Percentiles rank a stretch among this genome's conserved stretches.
These are phyloP conservation scores for Nannochloris sp. DNA, from an alignment of 139 green algal species.

Conservation along the genomic window DNA sequence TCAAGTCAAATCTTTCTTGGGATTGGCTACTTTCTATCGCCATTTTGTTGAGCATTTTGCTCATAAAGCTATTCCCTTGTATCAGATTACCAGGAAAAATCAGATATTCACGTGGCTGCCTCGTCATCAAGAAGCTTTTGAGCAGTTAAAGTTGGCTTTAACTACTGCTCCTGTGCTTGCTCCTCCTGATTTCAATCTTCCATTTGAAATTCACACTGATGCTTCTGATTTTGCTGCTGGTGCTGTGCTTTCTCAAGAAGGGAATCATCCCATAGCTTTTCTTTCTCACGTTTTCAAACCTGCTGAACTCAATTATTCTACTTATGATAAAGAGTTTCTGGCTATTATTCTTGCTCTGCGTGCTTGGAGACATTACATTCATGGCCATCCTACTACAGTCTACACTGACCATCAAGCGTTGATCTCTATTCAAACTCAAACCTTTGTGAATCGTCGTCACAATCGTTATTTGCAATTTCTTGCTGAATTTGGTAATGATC, in stretches of 20 bases:
- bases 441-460: background rate
- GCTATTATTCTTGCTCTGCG: constrained; percentile 23
- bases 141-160: constrained; percentile 1
- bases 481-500: constrained; percentile 15
- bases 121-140: constrained; percentile 16
- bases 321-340: constrained; percentile 38
- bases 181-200: no score
- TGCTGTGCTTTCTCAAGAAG: no score
- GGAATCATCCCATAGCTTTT: constrained; percentile 31
- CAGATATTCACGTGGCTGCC: constrained; percentile 12
- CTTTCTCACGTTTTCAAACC: constrained; percentile 12
- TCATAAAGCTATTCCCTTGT: constrained; percentile 28
- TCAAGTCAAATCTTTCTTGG: constrained; percentile 40
- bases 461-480: constrained; percentile 20
- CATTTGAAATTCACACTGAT: no score
- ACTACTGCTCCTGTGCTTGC: no score
- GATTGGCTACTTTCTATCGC: constrained; percentile 45
- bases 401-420: constrained; percentile 38
- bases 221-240: no score
- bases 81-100: constrained; percentile 18
- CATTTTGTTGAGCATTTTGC: constrained; percentile 36
- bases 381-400: background rate
- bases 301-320: constrained; percentile 37
- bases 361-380: constrained; percentile 36
- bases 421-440: constrained; percentile 14